Percentiles rank a stretch among this genome's conserved stretches.
These are phyloP conservation scores for Malassezia obtusa DNA, from an alignment of 1,284 basidiomycete genomes.

Conservation along the genomic window DNA sequence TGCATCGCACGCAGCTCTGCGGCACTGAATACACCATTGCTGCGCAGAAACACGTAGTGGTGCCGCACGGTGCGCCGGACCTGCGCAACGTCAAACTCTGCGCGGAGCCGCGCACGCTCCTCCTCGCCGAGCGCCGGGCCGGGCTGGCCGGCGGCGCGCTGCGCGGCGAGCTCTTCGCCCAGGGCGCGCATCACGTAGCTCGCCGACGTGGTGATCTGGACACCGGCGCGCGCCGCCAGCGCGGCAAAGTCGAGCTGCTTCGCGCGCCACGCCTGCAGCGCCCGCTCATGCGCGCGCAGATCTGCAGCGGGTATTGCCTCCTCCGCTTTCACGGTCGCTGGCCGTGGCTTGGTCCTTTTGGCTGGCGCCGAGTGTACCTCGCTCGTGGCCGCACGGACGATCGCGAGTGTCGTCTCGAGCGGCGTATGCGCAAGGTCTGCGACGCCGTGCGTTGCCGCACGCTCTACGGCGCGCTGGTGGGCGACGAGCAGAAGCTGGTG, in stretches of 20 bases:
- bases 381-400: neutral
- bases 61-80: neutral
- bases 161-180: neutral
- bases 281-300: neutral
- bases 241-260: neutral
- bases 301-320: neutral
- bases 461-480: neutral
- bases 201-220: neutral
- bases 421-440: neutral
- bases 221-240: neutral
- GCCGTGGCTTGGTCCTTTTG: neutral
- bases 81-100: neutral
- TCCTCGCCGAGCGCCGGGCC: neutral
- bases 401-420: neutral
- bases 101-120: slow-evolving; percentile 1
- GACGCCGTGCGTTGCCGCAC: neutral
- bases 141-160: neutral
- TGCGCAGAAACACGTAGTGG: neutral
- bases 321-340: neutral
- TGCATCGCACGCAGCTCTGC: slow-evolving; percentile 4
- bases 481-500: slow-evolving; percentile 15
- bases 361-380: neutral
- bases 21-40: slow-evolving; percentile 5
- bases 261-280: neutral
- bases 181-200: neutral